Conservation (phyloP, 176 grass and related monocot genomes). For the Thalia dealbata region DNA sequence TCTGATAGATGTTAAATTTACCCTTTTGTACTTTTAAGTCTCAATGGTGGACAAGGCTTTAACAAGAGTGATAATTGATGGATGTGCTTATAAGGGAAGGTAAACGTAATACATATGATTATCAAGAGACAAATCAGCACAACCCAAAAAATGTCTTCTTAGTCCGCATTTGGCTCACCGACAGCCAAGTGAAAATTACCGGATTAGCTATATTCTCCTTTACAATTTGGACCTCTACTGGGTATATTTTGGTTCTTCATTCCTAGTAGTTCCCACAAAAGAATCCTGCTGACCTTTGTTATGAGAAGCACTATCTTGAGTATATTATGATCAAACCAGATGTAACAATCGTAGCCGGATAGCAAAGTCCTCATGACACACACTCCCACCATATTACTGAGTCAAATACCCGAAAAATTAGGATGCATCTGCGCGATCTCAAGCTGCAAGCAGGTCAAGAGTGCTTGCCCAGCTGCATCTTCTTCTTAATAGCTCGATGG, state of each 20-base stretch:
- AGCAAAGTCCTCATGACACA: too few relatives aligned
- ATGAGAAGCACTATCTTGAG: neutral
- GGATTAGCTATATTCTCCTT: neutral
- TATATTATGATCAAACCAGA: neutral
- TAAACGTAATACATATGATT: too few relatives aligned
- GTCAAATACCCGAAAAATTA: neutral
- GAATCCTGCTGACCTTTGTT: neutral
- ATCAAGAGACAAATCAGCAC: too few relatives aligned
- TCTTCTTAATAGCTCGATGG: constrained; percentile 88
- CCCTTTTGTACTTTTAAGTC: too few relatives aligned
- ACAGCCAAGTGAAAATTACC: neutral
- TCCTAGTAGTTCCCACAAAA: neutral
- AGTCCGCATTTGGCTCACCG: neutral
- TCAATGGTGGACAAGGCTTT: too few relatives aligned
- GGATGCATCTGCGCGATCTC: neutral
- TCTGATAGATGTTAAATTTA: too few relatives aligned
- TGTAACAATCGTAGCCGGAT: too few relatives aligned
- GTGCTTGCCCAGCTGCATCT: constrained; percentile 86
- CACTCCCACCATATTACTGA: too few relatives aligned
- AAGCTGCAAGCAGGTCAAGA: constrained; percentile 20
- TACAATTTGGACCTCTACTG: neutral
- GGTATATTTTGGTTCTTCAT: neutral
- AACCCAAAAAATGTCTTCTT: too few relatives aligned
- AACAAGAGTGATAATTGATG: too few relatives aligned
- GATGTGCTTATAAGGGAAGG: too few relatives aligned